These are phyloP conservation scores for Parathielavia appendiculata DNA, from an alignment of 495 filamentous ascomycete species.

Conservation along the genomic window DNA sequence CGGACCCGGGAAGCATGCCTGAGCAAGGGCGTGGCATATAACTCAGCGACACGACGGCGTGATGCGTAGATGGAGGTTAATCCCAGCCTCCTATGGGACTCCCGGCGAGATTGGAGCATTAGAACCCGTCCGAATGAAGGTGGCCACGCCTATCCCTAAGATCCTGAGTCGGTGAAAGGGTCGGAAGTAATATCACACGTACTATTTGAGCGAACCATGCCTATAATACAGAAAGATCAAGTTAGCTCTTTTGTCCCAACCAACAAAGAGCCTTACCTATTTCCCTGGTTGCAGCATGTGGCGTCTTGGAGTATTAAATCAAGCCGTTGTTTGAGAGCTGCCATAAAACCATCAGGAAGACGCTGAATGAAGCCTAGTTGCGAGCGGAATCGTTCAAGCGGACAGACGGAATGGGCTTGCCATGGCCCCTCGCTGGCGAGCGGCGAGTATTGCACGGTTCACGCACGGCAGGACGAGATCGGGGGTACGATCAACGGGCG, in stretches of 20 bases:
- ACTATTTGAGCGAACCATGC: not conserved
- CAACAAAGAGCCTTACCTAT: slow-evolving; percentile 1
- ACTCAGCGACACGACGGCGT: no score
- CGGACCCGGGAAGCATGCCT: no score
- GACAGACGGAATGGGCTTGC: not conserved
- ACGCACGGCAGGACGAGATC: slow-evolving; percentile 7
- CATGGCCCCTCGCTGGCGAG: not conserved
- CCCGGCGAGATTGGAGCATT: no score
- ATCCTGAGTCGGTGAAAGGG: no score
- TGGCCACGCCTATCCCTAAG: no score
- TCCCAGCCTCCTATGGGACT: no score
- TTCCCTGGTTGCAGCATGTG: not conserved
- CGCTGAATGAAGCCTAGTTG: not conserved
- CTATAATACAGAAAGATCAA: not conserved
- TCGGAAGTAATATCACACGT: no score
- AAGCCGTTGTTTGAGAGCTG: not conserved
- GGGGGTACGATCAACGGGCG: slow-evolving; percentile 6
- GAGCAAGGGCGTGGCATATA: no score
- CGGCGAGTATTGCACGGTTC: slow-evolving; percentile 10
- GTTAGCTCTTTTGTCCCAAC: not conserved
- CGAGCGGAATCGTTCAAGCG: not conserved
- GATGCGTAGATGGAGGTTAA: no score
- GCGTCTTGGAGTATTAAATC: not conserved
- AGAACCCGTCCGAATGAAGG: no score
- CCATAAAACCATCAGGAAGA: no score